Evolutionary conservation across 208 protist genomes (phyloP), one percentile per base, ranked within the genome.

Genomic region (Leishmania turanica): DNA sequence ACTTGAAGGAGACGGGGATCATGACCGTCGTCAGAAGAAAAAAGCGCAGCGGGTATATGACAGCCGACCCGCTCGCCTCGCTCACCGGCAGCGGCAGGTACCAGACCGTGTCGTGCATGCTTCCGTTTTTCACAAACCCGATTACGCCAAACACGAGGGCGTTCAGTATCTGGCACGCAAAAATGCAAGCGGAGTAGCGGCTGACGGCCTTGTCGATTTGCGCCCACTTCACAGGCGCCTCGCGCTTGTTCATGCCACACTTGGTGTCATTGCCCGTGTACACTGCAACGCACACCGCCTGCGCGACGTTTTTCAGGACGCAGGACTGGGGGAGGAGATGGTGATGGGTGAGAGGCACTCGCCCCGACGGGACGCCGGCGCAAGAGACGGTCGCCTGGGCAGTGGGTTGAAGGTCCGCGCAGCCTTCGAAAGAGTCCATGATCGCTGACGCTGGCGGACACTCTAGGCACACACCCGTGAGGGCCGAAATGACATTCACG

Each of bases 211-310:
- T 79, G 80, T 99, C 98, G 60, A 99, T 92, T 80, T 96, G 91
- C 1, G 98, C 99, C 91, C 96, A 97, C 80, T 99, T 99, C 1
- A 94, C 90, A 3, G 93, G 91, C 21, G 98, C 75, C 11, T 60
- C 65, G 34, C 88, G 83, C 78, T 98, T 99, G 81, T 99, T 99
- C 89, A 96, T 93, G 42, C 96, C 91, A 60, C 95, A 95, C 85
- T 99, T 99, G 1, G 98, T 99, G 53, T 99, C 92, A 65, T 96
- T 85, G n/a, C 98, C 98, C 9, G 98, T 99, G 82, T 99, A 99
- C 6, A 99, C 95, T 1, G 92, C 96, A 0, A 99, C 79, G 69
- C 94, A 97, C 31, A 98, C 90, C 9, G 89, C 88, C 27, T 71
- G 70, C 24, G 94, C 85, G 5, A 93, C 96, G 78, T 98, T 98